Percentiles rank a stretch among this genome's conserved stretches.
Conservation (phyloP, 176 grass and related monocot genomes). For the Phoenix roebelenii region DNA sequence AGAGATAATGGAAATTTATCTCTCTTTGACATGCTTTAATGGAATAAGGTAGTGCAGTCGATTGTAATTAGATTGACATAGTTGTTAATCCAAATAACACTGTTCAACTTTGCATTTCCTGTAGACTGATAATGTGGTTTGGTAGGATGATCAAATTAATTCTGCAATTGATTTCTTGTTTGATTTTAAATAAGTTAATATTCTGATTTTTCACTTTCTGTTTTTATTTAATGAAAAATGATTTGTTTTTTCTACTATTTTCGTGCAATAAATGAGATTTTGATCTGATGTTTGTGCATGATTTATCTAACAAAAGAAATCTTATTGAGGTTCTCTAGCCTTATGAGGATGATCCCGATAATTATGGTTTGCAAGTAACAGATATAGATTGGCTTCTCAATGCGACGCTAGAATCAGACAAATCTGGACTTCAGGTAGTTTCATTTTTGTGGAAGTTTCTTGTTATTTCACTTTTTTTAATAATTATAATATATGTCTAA, state of each 20-base stretch:
- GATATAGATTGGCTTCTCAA: slow-evolving; percentile 52
- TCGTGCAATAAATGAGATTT: no score
- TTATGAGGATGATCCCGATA: slow-evolving; percentile 47
- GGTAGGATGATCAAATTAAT: neutral
- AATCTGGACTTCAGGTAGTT: slow-evolving; percentile 69
- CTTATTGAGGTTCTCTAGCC: slow-evolving; percentile 31
- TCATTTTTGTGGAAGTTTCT: neutral
- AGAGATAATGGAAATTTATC: no score
- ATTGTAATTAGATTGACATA: no score
- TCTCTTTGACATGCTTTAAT: no score
- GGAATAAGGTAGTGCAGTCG: no score
- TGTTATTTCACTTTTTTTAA: neutral
- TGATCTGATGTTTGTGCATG: no score
- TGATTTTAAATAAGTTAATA: neutral
- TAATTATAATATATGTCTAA: neutral
- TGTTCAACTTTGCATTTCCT: no score
- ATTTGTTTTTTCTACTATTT: no score
- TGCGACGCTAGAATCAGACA: slow-evolving; percentile 67
- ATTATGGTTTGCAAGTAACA: slow-evolving; percentile 61
- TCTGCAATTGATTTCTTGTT: slow-evolving; percentile 5
- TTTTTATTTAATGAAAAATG: no score
- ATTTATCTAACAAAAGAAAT: neutral
- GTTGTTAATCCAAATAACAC: no score
- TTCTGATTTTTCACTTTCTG: neutral
- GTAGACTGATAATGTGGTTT: no score